A percentile compares a stretch with the other conserved stretches of the same genome.
These are phyloP conservation scores for Auricularia cornea DNA, from an alignment of 768 basidiomycete genomes.

Conservation along the genomic window DNA sequence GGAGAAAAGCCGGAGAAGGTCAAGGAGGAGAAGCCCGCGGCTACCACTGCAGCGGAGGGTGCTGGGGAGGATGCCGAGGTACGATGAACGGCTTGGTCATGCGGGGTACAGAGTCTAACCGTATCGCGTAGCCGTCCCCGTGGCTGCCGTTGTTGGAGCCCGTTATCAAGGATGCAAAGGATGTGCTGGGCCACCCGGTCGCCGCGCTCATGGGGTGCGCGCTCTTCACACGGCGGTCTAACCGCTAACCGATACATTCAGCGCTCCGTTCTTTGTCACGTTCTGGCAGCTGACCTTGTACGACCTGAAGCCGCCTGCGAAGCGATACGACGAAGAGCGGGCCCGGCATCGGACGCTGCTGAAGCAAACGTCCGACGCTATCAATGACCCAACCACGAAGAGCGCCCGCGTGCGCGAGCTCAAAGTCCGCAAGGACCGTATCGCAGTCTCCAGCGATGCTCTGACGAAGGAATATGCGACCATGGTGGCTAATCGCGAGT, in stretches of 20 bases:
- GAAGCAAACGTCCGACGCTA: conserved; percentile 53
- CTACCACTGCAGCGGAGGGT: not conserved
- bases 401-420: not conserved
- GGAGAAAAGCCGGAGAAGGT: not conserved
- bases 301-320: conserved; percentile 71
- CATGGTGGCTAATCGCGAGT: conserved; percentile 46
- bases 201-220: conserved; percentile 66
- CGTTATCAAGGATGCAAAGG: conserved; percentile 68
- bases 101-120: not conserved
- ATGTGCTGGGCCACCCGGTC: conserved; percentile 58
- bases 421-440: not conserved
- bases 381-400: conserved; percentile 53
- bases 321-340: conserved; percentile 65
- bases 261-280: conserved; percentile 86
- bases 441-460: not conserved
- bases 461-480: not conserved
- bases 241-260: conserved; percentile 23
- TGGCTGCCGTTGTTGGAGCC: conserved; percentile 72
- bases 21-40: conserved; percentile 4
- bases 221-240: conserved; percentile 1
- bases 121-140: conserved; percentile 29
- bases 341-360: conserved; percentile 60
- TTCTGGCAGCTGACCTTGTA: conserved; percentile 96
- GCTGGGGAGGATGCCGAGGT: conserved; percentile 1
- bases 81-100: not conserved